Evolutionary conservation across 768 basidiomycete genomes (phyloP), one percentile per base, ranked within the genome.

Genomic region (Leccinum barrowsii): DNA sequence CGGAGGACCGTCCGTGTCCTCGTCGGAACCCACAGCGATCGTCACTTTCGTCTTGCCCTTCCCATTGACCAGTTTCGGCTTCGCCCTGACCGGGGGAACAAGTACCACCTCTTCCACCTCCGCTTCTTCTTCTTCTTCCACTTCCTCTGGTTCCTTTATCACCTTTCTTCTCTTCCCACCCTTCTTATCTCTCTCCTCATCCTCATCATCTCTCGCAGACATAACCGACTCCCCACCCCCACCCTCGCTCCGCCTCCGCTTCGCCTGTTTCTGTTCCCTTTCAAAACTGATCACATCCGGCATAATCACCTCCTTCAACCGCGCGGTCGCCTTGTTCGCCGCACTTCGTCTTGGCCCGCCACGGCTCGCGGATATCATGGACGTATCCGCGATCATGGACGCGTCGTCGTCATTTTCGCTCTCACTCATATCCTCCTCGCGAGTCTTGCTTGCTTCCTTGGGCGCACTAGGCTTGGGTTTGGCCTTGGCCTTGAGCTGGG

Each of bases 201-300:
- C 55, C 2, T 49, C 59, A 7, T 54, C 59, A 4, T 28, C 60
- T 35, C 50, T 30, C n/a, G 47, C 11, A 17, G 60, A 56, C 8
- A 46, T 26, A 5, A 60, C 35, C 1, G 63, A 64, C 68, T 73
- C 66, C 66, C 74, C 73, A 62, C 72, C 66, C 66, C 74, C 73
- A 62, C 72, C 71, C 67, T 68, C 57, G 50, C 68, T 67, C 32
- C 72, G 70, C 57, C 66, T 59, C 47, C 69, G 68, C 65, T 74
- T 74, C 40, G 59, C 64, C 54, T 67, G 73, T 63, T 81, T 82
- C 76, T 82, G 77, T 74, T 93, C 86, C 63, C 81, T 81, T 68
- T 92, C 83, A 65, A 79, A 93, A 57, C 77, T 81, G 42, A 85
- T 62, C 3, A 91, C 77, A 63, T 94, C 92, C 0, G 91, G 91